phyloP scores from a whole-genome alignment of 352 stramenopile genomes.

The Pythium monospermum region DNA sequence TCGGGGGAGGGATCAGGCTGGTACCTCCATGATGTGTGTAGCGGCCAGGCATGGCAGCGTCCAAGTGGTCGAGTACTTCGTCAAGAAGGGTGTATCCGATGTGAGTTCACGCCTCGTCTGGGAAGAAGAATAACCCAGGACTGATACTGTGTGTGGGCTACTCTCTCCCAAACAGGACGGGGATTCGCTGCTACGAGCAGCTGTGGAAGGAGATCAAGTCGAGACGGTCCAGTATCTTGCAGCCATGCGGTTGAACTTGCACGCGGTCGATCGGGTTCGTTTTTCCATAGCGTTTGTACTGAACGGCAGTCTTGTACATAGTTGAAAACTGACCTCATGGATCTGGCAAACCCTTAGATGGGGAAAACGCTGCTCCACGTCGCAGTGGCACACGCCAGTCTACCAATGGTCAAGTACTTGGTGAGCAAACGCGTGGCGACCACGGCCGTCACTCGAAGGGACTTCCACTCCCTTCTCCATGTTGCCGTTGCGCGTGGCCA shows the following conservation, averaged over 20 bases:
- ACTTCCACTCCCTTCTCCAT: not conserved
- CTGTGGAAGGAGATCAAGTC: not conserved
- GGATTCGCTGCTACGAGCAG: constrained; percentile 3
- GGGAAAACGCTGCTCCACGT: constrained; percentile 3
- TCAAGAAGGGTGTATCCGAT: constrained; percentile 11
- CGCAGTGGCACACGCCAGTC: constrained; percentile 2
- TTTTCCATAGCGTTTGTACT: not conserved
- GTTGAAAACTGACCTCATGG: not conserved
- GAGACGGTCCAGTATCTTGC: constrained; percentile 8
- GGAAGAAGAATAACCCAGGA: too few relatives aligned
- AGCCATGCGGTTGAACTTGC: constrained; percentile 6
- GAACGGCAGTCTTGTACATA: not conserved
- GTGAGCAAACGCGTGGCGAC: not conserved
- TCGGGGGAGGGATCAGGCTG: constrained; percentile 3
- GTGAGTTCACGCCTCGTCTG: not conserved
- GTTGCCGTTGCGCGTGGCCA: not conserved
- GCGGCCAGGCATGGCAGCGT: constrained; percentile 4
- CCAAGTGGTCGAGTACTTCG: constrained; percentile 9
- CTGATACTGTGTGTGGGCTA: not conserved
- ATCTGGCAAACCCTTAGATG: not conserved
- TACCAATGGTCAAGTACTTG: constrained; percentile 5
- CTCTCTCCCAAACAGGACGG: constrained; percentile 2
- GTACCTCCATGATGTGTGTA: constrained; percentile 11
- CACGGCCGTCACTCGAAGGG: not conserved
- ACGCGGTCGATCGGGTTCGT: constrained; percentile 5